Evolutionary conservation across 2,329 filamentous ascomycete species (phyloP), one percentile per base, ranked within the genome.

Genomic region (Paecilomyces sp.): DNA sequence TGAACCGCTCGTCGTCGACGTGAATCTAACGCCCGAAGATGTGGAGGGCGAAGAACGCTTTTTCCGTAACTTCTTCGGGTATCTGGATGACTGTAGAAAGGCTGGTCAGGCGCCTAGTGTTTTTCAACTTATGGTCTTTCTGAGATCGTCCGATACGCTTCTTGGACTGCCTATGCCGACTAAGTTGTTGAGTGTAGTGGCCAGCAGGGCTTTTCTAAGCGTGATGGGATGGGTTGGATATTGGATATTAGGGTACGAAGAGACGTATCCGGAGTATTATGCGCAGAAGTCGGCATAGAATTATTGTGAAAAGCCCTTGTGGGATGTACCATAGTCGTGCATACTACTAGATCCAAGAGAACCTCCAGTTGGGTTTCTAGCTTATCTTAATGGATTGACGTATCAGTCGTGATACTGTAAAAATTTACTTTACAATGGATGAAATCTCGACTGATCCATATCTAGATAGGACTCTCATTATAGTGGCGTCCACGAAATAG

Each of bases 31-130:
- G 11, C 66, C 64, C 1, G 64, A 67, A 56, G 58, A 63, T 3
- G 61, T 64, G 50, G 65, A 66, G 57, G 60, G 52, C 18, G 66
- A 69, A 56, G 59, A 66, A 34, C 57, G 57, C 9, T 68, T 68
- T 56, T 68, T 68, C 54, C 58, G 67, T 28, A 68, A 69, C 58
- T 68, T 67, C 62, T 66, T 68, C 47, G 67, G 66, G 2, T 67
- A 69, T 54, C 56, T 68, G 8, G 66, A 67, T 55, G 67, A 68
- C 57, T 68, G 66, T 58, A 62, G 58, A 50, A 60, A 51, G 11
- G 41, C 60, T 0, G 51, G 59, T 8, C 56, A 56, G 24, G 58
- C 56, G n/a, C 67, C 64, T 3, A 66, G 62, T 54, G n/a, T 66
- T 22, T 68, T 69, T 53, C 66, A 69, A 56, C 56, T 68, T 11